Base-by-base conservation (phyloP, 1,284 basidiomycete genomes). In the Trametes polyzona region DNA sequence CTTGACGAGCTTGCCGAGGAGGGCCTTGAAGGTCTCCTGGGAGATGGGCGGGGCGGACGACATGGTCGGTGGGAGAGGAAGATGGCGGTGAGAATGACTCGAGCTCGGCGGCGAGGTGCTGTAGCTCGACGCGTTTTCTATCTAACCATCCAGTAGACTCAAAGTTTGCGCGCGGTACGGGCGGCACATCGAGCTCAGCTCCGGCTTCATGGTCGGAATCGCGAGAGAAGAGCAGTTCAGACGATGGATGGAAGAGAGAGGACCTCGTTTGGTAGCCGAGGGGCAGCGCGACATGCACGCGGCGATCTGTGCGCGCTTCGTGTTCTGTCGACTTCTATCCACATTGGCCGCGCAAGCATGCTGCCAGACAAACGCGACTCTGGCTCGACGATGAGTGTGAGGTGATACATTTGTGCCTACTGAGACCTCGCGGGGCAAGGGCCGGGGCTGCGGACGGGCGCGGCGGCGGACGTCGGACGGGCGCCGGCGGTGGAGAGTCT, bases 1-100 rank as follows among this genome's bases (percentile, higher is more conserved):
- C 65, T 89, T 83, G 33, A 94, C 84, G 41, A 95, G 84, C 69
- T 86, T 89, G 62, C 83, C 83, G 29, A 95, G 78, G 4, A 95
- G 72, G 0, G 83, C 73, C 67, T 89, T 92, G 83, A 96, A 95
- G 12, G 84, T 82, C 32, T 87, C 82, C 33, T 83, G 74, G 14
- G 79, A 69, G 62, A 60, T 21, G 32, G 54, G 0, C 17, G 47
- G 19, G 29, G 58, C 19, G 46, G 55, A 40, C 26, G 55, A 46
- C 58, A 59, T 59, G 61, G 55, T 59, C 52, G 61, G 55, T 59
- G 58, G 47, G 57, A 55, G 55, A 48, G 21, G 29, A 52, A 48
- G 41, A 23, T 12, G 26, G 14, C 40, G 52, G 24, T 32, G 37
- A 24, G 48, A 32, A 55, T 58, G 60, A 56, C 47, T 58, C 53